Evolutionary conservation across 345 rosid genomes (phyloP).

Genomic region (Murraya paniculata): DNA sequence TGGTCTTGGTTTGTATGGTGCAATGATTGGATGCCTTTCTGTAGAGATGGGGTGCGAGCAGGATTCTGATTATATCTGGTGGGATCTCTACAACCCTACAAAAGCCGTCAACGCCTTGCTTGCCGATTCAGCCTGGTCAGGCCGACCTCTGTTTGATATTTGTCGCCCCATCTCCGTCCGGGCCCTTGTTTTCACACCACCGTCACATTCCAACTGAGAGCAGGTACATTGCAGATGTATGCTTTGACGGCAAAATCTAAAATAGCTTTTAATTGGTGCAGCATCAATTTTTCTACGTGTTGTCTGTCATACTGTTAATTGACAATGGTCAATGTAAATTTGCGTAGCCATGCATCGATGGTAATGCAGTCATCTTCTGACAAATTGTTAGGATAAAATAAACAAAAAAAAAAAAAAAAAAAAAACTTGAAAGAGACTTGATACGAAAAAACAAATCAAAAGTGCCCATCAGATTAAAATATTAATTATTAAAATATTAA

Average conservation of each 20-base stretch:
- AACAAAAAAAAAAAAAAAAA: background rate
- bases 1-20: conserved; percentile 46
- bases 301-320: too few relatives aligned
- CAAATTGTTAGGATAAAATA: too few relatives aligned
- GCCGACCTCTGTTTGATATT: conserved; percentile 31
- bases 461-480: background rate
- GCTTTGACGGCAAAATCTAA: background rate
- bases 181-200: conserved; percentile 26
- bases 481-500: background rate
- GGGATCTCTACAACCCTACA: conserved; percentile 73
- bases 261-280: too few relatives aligned
- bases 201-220: conserved; percentile 3
- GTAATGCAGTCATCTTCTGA: too few relatives aligned
- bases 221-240: background rate
- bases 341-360: too few relatives aligned
- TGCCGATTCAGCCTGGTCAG: conserved; percentile 58
- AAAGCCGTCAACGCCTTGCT: conserved; percentile 44
- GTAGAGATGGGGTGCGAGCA: conserved; percentile 49
- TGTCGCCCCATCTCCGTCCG: conserved; percentile 45
- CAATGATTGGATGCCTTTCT: conserved; percentile 50
- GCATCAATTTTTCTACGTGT: too few relatives aligned
- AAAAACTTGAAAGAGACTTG: background rate
- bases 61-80: conserved; percentile 51
- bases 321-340: too few relatives aligned
- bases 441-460: background rate